Base-by-base conservation (phyloP, 768 basidiomycete genomes). In the Mycena olivaceomarginata region DNA sequence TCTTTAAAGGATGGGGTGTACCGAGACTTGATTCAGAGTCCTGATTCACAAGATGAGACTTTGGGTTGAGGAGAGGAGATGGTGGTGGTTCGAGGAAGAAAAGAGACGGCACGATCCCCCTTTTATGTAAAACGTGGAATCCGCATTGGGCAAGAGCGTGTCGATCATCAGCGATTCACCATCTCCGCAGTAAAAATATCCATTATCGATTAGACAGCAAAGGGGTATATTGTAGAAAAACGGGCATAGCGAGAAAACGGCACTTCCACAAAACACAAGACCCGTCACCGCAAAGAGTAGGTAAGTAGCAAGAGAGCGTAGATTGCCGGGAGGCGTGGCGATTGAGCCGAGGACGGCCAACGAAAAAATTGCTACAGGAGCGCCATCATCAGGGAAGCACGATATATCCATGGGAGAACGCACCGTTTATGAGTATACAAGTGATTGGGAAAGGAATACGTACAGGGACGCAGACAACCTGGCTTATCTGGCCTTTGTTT, bases 371-470 rank as follows among this genome's bases (percentile, higher is more conserved):
- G 76, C 76, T 77, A 39, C 41, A 25, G 31, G 31, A 31, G 4
- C 1, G 18, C 3, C 39, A 2, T 15, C 4, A n/a, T 73, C 25
- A 70, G 63, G 5, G 12, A 63, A 7, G 8, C 13, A 22, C 16
- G 37, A 69, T 10, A 31, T 16, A 3, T 11, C 18, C 40, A 59
- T 16, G 62, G 5, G 13, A 11, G 5, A 12, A 66, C 76, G 15
- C 72, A 77, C 76, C 76, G 76, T 77, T 77, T 77, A 74, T 77
- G n/a, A 77, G 56, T 59, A 77, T 77, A 74, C 72, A 72, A 67
- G 64, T 77, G 67, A 69, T 65, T 72, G 56, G 70, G 46, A 57
- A 76, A 76, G 66, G 75, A 40, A 62, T 77, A 77, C 56, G 66
- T 57, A 68, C 59, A 74, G 43, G 59, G 37, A 51, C 31, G 48